A percentile compares a stretch with the other conserved stretches of the same genome.
Evolutionary conservation across 768 basidiomycete species (phyloP).

Genomic region (Bullera alba): DNA sequence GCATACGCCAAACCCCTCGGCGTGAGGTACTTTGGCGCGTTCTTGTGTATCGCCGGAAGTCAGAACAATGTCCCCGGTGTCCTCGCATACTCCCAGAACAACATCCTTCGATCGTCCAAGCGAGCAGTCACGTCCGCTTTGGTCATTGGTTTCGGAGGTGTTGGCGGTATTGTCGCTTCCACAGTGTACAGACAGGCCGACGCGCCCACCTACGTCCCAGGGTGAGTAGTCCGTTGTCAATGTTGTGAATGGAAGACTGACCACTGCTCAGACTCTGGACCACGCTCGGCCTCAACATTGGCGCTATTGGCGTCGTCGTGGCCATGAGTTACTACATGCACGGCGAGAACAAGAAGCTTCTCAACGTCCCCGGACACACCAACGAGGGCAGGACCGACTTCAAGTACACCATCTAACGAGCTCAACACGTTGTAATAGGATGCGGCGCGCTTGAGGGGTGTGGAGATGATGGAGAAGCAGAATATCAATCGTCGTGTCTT

Average conservation of each 20-base stretch:
- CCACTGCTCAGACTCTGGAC: slow-evolving; percentile 4
- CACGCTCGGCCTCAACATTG: slow-evolving; percentile 9
- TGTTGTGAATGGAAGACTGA: background rate
- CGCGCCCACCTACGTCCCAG: slow-evolving; percentile 15
- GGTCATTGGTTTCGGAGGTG: slow-evolving; percentile 27
- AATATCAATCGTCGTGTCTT: too few relatives aligned
- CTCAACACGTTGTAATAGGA: too few relatives aligned
- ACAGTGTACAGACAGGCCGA: slow-evolving; percentile 21
- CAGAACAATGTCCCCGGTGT: slow-evolving; percentile 25
- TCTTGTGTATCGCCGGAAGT: slow-evolving; percentile 19
- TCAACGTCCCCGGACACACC: background rate
- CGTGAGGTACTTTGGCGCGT: slow-evolving; percentile 24
- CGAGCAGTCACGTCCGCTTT: slow-evolving; percentile 18
- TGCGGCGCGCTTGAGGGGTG: too few relatives aligned
- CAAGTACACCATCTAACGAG: slow-evolving; percentile 7
- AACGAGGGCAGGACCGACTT: slow-evolving; percentile 3
- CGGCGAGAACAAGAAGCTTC: slow-evolving; percentile 8
- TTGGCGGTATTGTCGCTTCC: slow-evolving; percentile 28
- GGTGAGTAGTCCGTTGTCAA: background rate
- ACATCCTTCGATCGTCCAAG: slow-evolving; percentile 17
- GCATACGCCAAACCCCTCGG: slow-evolving; percentile 17
- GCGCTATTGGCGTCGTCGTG: slow-evolving; percentile 1
- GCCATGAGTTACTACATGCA: background rate
- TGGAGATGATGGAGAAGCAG: too few relatives aligned
- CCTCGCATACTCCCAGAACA: slow-evolving; percentile 24